Evolutionary conservation across 257 asterid genomes (phyloP).

Genomic region (Echites panduratus): DNA sequence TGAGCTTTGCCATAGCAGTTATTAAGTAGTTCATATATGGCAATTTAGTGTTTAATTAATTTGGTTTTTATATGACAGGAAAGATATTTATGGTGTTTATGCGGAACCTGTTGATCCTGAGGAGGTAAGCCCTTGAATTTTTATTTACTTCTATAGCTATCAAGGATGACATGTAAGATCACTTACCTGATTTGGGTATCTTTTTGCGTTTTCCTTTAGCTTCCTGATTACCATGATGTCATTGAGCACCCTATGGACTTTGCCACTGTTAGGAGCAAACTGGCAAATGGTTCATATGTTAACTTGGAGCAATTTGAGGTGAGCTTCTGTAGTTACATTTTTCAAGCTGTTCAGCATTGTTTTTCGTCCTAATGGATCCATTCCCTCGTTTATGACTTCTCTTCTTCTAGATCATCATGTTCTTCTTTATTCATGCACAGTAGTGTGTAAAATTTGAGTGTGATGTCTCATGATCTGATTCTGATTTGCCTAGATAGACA

Average conservation of each 20-base stretch:
- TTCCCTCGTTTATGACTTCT: background rate
- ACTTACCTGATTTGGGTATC: slow-evolving; percentile 12
- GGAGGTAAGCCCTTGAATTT: slow-evolving; percentile 46
- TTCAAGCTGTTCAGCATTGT: background rate
- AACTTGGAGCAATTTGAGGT: slow-evolving; percentile 87
- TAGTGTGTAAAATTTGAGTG: background rate
- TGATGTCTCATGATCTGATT: background rate
- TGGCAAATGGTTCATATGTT: slow-evolving; percentile 60
- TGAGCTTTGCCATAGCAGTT: slow-evolving; percentile 8
- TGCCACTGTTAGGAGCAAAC: slow-evolving; percentile 84
- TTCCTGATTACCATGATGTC: slow-evolving; percentile 93
- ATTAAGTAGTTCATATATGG: slow-evolving; percentile 1
- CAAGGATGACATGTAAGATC: slow-evolving; percentile 13
- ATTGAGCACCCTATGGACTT: slow-evolving; percentile 96
- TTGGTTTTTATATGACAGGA: slow-evolving; percentile 56
- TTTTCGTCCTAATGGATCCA: background rate
- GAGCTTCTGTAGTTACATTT: slow-evolving; percentile 1
- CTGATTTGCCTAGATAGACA: background rate
- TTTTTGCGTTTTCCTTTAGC: slow-evolving; percentile 33
- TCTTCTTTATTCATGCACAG: background rate
- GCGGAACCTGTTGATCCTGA: slow-evolving; percentile 99
- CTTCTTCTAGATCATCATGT: slow-evolving; percentile 2
- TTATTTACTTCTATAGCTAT: slow-evolving; percentile 6
- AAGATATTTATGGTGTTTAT: slow-evolving; percentile 87
- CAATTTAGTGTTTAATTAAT: slow-evolving; percentile 23